Conservation (phyloP, 2,329 filamentous ascomycete species). For the Pseudocercospora cruenta region DNA sequence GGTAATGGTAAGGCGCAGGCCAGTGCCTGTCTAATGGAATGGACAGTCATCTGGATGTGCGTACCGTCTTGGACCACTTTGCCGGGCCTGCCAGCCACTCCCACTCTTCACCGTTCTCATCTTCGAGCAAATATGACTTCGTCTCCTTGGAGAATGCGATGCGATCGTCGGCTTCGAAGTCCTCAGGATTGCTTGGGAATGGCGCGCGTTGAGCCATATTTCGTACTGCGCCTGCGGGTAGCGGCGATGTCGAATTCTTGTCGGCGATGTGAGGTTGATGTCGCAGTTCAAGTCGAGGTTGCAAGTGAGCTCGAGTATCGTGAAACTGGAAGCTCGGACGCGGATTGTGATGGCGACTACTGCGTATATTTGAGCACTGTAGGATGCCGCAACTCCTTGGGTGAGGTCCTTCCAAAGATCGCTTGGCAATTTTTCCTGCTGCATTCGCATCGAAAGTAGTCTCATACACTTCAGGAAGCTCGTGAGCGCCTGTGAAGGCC, state of each 20-base stretch:
- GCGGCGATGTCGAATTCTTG: background rate
- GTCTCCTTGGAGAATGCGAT: slow-evolving; percentile 86
- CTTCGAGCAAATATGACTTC: slow-evolving; percentile 75
- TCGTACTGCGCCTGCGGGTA: background rate
- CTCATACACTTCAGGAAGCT: background rate
- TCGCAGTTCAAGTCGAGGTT: background rate
- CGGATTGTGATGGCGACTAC: background rate
- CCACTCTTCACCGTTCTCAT: slow-evolving; percentile 81
- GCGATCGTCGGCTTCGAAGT: slow-evolving; percentile 77
- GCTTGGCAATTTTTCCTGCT: background rate
- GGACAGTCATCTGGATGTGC: slow-evolving; percentile 34
- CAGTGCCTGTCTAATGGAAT: slow-evolving; percentile 28
- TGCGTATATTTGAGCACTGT: background rate
- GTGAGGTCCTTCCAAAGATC: background rate
- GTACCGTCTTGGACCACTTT: slow-evolving; percentile 73
- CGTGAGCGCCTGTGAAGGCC: background rate
- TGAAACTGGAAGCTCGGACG: too few species aligned
- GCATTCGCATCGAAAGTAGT: background rate
- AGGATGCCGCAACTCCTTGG: background rate
- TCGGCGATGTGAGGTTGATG: background rate
- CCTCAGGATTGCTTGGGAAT: slow-evolving; percentile 61
- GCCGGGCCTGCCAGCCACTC: slow-evolving; percentile 73
- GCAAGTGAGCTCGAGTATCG: background rate
- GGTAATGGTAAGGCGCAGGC: slow-evolving; percentile 25
- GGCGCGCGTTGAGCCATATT: slow-evolving; percentile 32